Conservation (phyloP, 176 grass and related monocot species). For the Chloris gayana region DNA sequence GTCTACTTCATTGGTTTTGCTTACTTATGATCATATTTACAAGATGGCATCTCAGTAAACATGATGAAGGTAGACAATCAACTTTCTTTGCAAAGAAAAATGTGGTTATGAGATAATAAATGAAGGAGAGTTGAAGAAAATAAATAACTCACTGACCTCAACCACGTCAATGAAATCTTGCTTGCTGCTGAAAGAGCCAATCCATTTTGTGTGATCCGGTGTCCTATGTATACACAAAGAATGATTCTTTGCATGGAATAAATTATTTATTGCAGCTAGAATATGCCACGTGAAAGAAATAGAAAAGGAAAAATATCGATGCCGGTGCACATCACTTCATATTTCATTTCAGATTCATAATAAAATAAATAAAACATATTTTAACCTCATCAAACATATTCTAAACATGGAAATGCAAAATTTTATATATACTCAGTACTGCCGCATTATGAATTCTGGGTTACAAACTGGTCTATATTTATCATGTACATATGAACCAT, state of each 20-base stretch:
- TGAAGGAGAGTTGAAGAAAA: neutral
- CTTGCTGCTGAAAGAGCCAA: conserved; percentile 86
- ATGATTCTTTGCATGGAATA: neutral
- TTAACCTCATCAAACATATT: too few species aligned
- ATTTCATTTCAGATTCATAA: too few species aligned
- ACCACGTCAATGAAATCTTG: conserved; percentile 93
- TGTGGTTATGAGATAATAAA: neutral
- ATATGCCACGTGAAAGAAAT: neutral
- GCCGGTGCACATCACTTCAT: too few species aligned
- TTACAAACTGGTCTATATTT: neutral
- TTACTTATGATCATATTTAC: neutral
- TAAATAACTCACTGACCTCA: conserved; percentile 53
- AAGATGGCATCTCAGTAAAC: neutral
- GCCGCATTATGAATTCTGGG: too few species aligned
- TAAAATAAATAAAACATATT: too few species aligned
- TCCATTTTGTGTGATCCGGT: conserved; percentile 97
- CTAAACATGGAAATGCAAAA: too few species aligned
- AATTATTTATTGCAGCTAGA: neutral
- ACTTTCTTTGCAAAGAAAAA: neutral
- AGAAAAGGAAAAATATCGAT: neutral
- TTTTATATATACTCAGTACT: too few species aligned
- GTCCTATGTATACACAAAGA: conserved; percentile 53
- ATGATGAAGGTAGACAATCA: neutral
- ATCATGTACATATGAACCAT: neutral
- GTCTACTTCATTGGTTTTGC: too few species aligned